Percentiles rank a stretch among this genome's conserved stretches.
Conservation (phyloP, 441 rosid species). For the Breynia disticha region DNA sequence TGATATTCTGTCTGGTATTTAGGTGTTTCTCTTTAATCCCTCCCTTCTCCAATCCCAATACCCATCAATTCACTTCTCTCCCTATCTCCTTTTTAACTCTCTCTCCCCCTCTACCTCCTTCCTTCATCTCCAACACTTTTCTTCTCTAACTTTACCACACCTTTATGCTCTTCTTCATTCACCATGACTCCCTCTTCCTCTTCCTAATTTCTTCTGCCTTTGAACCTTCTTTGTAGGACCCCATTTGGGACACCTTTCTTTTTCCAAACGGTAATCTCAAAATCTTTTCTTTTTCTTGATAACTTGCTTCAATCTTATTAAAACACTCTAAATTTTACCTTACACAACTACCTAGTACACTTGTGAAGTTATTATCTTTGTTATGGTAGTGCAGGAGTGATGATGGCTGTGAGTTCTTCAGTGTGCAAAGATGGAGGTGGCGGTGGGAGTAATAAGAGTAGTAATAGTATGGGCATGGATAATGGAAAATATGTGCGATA, state of each 20-base stretch:
- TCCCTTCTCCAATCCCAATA: constrained; percentile 18
- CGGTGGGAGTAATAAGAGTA: constrained; percentile 1
- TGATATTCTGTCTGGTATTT: constrained; percentile 65
- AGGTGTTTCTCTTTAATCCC: constrained; percentile 22
- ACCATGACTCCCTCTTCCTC: background rate
- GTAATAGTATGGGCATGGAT: constrained; percentile 44
- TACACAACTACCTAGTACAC: background rate
- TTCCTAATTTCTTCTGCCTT: background rate
- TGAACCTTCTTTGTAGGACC: background rate
- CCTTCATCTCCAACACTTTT: no score
- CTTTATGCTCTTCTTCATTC: background rate
- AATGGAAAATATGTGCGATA: constrained; percentile 96
- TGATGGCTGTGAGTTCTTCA: constrained; percentile 53
- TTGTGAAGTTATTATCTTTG: background rate
- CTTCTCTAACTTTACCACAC: background rate
- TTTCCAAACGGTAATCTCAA: background rate
- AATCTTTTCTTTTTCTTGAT: no score
- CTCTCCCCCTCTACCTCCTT: background rate
- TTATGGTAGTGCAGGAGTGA: constrained; percentile 10
- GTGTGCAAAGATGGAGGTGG: constrained; percentile 30
- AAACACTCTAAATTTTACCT: background rate
- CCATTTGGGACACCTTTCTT: background rate
- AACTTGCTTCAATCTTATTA: no score
- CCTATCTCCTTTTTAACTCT: background rate
- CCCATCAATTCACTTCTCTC: constrained; percentile 1